A percentile compares a stretch with the other conserved stretches of the same genome.
Conservation (phyloP, 1,139 yeast species). For the Saccharomyces hybrid region DNA sequence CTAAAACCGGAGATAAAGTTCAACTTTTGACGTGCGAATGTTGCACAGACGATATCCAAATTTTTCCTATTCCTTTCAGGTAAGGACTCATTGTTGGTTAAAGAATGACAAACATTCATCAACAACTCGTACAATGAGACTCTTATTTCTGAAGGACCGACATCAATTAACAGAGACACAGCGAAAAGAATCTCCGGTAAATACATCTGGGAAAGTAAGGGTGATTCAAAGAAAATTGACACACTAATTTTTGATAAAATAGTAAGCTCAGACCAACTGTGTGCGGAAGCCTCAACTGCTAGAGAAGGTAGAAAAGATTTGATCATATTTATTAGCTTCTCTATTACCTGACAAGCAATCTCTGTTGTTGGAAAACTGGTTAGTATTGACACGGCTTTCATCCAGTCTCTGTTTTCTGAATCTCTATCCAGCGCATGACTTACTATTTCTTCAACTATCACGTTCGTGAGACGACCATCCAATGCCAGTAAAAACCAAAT, state of each 20-base stretch:
- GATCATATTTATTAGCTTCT: constrained; percentile 41
- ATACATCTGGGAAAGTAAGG: constrained; percentile 55
- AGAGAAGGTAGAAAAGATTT: constrained; percentile 43
- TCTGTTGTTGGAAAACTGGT: constrained; percentile 65
- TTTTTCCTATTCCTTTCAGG: constrained; percentile 38
- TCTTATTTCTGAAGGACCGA: constrained; percentile 64
- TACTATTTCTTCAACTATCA: constrained; percentile 64
- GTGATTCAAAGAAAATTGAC: constrained; percentile 66
- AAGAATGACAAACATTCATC: constrained; percentile 66
- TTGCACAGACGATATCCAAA: constrained; percentile 47
- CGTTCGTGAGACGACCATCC: constrained; percentile 51
- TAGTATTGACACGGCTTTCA: constrained; percentile 51
- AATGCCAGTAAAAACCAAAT: constrained; percentile 66
- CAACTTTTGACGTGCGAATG: constrained; percentile 65
- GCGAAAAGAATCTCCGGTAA: constrained; percentile 67
- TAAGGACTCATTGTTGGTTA: constrained; percentile 51
- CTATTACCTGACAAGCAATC: constrained; percentile 59
- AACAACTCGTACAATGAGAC: constrained; percentile 56
- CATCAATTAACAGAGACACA: constrained; percentile 64
- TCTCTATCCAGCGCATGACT: constrained; percentile 69
- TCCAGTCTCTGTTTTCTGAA: constrained; percentile 68
- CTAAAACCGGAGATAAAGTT: constrained; percentile 70
- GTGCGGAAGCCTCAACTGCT: constrained; percentile 44
- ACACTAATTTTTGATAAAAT: constrained; percentile 62
- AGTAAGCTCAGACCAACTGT: constrained; percentile 64